Percentiles rank a stretch among this genome's conserved stretches.
Conservation (phyloP, 441 rosid genomes). For the Pelargonium australe region DNA sequence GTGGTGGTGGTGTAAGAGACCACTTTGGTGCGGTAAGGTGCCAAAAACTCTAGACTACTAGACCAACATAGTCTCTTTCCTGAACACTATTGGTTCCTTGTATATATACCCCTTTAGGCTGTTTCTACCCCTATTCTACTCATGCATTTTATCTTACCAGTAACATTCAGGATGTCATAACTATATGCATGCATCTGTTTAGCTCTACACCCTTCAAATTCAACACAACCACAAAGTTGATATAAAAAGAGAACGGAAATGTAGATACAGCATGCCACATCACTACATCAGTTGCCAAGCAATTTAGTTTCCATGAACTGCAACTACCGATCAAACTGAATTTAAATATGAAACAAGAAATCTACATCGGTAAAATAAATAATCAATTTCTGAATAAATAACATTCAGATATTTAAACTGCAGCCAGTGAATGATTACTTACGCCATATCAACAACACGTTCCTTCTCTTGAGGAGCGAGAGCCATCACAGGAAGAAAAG, state of each 20-base stretch:
- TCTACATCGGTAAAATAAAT: neutral
- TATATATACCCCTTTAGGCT: too few relatives aligned
- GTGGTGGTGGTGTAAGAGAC: too few relatives aligned
- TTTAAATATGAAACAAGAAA: neutral
- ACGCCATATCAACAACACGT: conserved; percentile 89
- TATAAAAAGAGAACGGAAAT: neutral
- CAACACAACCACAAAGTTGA: neutral
- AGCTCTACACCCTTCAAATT: neutral
- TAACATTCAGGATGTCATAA: neutral
- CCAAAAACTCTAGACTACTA: too few relatives aligned
- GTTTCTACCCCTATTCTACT: neutral
- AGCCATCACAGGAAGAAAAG: conserved; percentile 96
- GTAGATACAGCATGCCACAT: neutral
- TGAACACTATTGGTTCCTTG: too few relatives aligned
- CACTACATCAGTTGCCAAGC: neutral
- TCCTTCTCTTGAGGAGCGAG: conserved; percentile 97
- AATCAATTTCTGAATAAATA: neutral
- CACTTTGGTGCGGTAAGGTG: too few relatives aligned
- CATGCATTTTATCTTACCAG: neutral
- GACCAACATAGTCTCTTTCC: too few relatives aligned
- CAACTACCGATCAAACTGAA: neutral
- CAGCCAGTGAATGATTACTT: conserved; percentile 29
- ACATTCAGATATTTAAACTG: neutral
- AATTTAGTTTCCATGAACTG: neutral
- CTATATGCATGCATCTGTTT: neutral